A percentile compares a stretch with the other conserved stretches of the same genome.
phyloP scores from a whole-genome alignment of 495 filamentous ascomycete species.

The Podospora pseudocomata region DNA sequence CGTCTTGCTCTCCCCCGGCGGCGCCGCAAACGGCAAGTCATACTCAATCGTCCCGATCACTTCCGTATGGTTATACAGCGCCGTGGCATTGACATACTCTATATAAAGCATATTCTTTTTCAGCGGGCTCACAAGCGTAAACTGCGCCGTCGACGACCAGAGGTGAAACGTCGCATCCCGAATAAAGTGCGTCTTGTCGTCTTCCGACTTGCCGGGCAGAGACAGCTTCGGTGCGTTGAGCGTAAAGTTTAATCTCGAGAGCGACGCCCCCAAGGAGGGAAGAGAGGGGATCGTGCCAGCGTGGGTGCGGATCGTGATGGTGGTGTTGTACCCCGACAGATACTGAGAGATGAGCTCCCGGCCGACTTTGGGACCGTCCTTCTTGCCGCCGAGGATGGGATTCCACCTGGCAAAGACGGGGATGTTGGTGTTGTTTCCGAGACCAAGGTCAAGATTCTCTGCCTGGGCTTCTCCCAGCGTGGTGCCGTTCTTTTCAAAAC shows the following conservation, averaged over 20 bases:
- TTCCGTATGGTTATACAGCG: slow-evolving; percentile 76
- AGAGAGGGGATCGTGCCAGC: slow-evolving; percentile 66
- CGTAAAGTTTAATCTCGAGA: slow-evolving; percentile 55
- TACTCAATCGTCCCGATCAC: slow-evolving; percentile 73
- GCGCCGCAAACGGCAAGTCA: slow-evolving; percentile 68
- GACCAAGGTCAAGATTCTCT: slow-evolving; percentile 54
- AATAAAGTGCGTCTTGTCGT: slow-evolving; percentile 63
- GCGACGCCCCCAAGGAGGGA: slow-evolving; percentile 65
- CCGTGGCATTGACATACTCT: slow-evolving; percentile 75
- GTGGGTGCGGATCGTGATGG: slow-evolving; percentile 67
- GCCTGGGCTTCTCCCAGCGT: slow-evolving; percentile 69
- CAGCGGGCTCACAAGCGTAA: slow-evolving; percentile 78
- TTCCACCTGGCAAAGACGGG: slow-evolving; percentile 69
- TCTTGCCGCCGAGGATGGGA: slow-evolving; percentile 58
- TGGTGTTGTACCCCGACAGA: slow-evolving; percentile 81
- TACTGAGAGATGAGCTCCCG: slow-evolving; percentile 77
- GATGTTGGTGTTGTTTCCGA: slow-evolving; percentile 71
- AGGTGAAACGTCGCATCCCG: slow-evolving; percentile 83
- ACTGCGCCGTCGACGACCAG: slow-evolving; percentile 79
- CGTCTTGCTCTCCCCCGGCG: slow-evolving; percentile 64
- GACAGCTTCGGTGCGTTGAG: slow-evolving; percentile 13
- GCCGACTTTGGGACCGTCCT: slow-evolving; percentile 56
- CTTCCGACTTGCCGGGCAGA: slow-evolving; percentile 48
- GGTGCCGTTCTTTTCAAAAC: slow-evolving; percentile 68
- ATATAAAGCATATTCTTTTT: slow-evolving; percentile 66